Percentiles rank a stretch among this genome's conserved stretches.
These are phyloP conservation scores for Fusarium sp. DNA, from an alignment of 2,329 filamentous ascomycete species.

Conservation along the genomic window DNA sequence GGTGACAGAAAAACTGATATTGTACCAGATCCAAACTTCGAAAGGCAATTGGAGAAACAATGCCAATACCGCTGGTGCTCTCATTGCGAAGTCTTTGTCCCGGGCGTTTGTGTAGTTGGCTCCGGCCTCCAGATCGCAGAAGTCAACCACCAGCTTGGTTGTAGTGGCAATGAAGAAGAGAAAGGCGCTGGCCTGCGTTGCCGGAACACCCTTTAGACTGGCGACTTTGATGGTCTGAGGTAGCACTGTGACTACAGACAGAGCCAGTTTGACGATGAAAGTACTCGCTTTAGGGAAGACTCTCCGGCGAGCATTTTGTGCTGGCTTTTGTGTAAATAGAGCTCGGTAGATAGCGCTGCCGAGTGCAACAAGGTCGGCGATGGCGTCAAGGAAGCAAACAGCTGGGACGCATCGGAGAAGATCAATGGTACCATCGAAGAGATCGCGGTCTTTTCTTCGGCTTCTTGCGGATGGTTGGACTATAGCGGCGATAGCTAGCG, in stretches of 20 bases:
- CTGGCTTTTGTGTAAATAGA: rapidly evolving
- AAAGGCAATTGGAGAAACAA: not conserved
- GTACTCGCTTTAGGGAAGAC: not conserved
- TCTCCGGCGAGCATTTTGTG: not conserved
- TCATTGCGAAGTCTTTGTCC: rapidly evolving
- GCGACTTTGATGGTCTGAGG: conserved; percentile 3
- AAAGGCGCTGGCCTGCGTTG: conserved; percentile 5
- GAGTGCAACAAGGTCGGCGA: not conserved
- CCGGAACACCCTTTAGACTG: conserved; percentile 12
- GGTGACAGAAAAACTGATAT: not conserved
- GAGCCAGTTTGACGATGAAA: not conserved
- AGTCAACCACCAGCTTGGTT: conserved; percentile 10
- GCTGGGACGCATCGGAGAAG: conserved; percentile 5
- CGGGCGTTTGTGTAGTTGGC: rapidly evolving
- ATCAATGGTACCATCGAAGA: conserved; percentile 18
- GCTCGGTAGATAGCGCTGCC: rapidly evolving
- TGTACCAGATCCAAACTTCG: conserved; percentile 21
- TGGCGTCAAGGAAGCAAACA: conserved; percentile 2
- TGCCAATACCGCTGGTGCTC: rapidly evolving
- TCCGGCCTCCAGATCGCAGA: conserved; percentile 7
- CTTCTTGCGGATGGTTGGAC: conserved; percentile 3
- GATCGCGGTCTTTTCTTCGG: not conserved
- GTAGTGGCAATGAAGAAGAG: not conserved
- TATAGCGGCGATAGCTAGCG: conserved; percentile 11
- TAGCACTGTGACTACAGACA: not conserved